Conservation (phyloP, 225 moss, liverwort and hornwort species). For the Ulota crispa region DNA sequence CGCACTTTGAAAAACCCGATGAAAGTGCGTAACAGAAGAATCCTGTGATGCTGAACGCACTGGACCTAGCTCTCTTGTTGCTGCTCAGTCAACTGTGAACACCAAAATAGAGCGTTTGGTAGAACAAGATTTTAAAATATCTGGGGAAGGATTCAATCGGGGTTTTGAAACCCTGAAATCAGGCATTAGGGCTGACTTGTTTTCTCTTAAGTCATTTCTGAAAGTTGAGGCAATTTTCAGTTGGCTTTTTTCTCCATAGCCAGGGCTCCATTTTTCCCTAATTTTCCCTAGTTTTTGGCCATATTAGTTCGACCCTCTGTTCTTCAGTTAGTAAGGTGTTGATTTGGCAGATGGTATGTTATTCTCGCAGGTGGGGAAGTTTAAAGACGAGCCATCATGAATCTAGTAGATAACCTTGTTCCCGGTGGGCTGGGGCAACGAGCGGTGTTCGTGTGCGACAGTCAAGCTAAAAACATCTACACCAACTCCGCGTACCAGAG, state of each 20-base stretch:
- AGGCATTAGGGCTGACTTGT: background rate
- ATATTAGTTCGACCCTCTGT: background rate
- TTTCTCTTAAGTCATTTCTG: background rate
- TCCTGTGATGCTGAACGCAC: background rate
- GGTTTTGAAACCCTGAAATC: background rate
- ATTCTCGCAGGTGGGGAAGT: background rate
- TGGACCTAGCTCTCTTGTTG: background rate
- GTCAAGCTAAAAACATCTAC: constrained; percentile 53
- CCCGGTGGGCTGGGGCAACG: constrained; percentile 56
- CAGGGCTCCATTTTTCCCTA: background rate
- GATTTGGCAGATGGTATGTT: background rate
- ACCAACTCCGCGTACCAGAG: constrained; percentile 55
- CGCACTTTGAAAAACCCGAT: background rate
- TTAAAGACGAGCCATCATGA: constrained; percentile 13
- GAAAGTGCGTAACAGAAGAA: background rate
- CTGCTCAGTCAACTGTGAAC: background rate
- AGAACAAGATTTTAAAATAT: background rate
- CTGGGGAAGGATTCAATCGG: background rate
- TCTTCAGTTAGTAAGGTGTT: background rate
- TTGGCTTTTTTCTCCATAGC: background rate
- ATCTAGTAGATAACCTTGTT: background rate
- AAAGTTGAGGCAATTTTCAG: background rate
- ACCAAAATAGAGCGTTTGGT: background rate
- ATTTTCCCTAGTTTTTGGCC: background rate
- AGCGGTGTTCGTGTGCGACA: constrained; percentile 55